Conservation (phyloP, 108 stramenopile genomes). For the Seminavis robusta region DNA sequence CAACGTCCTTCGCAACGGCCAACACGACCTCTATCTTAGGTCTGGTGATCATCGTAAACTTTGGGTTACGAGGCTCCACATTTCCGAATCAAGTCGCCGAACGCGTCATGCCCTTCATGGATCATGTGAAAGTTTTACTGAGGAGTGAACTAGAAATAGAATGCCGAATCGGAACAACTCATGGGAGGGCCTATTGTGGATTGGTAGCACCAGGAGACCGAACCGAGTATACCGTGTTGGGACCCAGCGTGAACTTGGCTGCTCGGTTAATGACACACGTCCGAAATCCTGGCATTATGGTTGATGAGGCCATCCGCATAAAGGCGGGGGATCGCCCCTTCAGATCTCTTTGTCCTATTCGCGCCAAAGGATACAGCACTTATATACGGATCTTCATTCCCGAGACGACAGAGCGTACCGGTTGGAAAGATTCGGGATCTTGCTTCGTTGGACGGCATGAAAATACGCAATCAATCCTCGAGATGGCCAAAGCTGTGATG, state of each 20-base stretch:
- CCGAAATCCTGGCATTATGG: slow-evolving; percentile 11
- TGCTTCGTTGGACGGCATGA: slow-evolving; percentile 58
- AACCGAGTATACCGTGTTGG: slow-evolving; percentile 40
- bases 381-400: slow-evolving; percentile 72
- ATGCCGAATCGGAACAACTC: slow-evolving; percentile 23
- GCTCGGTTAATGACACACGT: slow-evolving; percentile 37
- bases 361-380: slow-evolving; percentile 67
- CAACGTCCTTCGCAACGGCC: no score
- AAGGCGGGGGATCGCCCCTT: slow-evolving; percentile 41
- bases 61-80: slow-evolving; percentile 14
- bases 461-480: slow-evolving; percentile 47
- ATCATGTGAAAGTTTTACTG: slow-evolving; percentile 4
- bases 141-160: slow-evolving; percentile 12
- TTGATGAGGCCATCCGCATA: slow-evolving; percentile 21
- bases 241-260: slow-evolving; percentile 37
- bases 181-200: slow-evolving; percentile 40
- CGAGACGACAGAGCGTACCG: slow-evolving; percentile 24
- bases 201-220: slow-evolving; percentile 28
- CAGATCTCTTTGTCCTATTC: slow-evolving; percentile 52
- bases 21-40: no score
- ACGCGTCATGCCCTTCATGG: slow-evolving; percentile 8
- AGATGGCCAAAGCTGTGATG: slow-evolving; percentile 35
- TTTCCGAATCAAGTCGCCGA: slow-evolving; percentile 19
- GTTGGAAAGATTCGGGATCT: slow-evolving; percentile 32
- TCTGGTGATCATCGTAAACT: slow-evolving; percentile 9